phyloP scores from a whole-genome alignment of 2,329 filamentous ascomycete genomes.

The Ophiostoma pallidulum region DNA sequence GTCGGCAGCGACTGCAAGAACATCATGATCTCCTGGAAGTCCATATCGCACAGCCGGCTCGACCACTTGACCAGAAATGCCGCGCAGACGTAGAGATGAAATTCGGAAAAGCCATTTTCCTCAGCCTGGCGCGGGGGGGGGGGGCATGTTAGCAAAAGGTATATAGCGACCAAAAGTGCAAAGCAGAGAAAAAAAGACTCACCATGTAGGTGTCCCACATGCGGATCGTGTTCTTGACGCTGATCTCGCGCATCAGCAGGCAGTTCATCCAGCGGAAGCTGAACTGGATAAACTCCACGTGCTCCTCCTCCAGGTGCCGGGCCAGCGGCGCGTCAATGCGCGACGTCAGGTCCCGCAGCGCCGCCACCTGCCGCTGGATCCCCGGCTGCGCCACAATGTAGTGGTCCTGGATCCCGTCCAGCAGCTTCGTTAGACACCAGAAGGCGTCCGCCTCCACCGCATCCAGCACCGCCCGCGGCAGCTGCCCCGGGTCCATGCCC shows the following conservation, averaged over 20 bases:
- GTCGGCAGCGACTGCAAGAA: constrained; percentile 93
- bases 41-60: constrained; percentile 88
- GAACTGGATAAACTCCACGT: constrained; percentile 98
- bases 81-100: constrained; percentile 96
- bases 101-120: constrained; percentile 96
- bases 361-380: constrained; percentile 86
- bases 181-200: constrained; percentile 19
- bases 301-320: constrained; percentile 80
- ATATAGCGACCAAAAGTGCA: too few relatives aligned
- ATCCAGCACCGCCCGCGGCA: constrained; percentile 83
- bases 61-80: constrained; percentile 99
- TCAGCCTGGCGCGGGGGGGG: constrained; percentile 56
- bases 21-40: constrained; percentile 99
- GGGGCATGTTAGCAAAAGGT: background rate
- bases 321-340: constrained; percentile 78
- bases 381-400: constrained; percentile 97
- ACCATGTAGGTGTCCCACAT: constrained; percentile 99
- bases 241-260: constrained; percentile 93
- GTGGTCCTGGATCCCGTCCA: constrained; percentile 99
- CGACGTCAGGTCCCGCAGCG: constrained; percentile 79
- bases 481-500: constrained; percentile 92
- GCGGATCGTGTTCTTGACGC: constrained; percentile 88
- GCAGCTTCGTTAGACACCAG: constrained; percentile 93
- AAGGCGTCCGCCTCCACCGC: constrained; percentile 97
- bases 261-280: constrained; percentile 99